Percentiles rank a stretch among this genome's conserved stretches.
phyloP scores from a whole-genome alignment of 2,329 filamentous ascomycete species.

The Helotiales sp. region DNA sequence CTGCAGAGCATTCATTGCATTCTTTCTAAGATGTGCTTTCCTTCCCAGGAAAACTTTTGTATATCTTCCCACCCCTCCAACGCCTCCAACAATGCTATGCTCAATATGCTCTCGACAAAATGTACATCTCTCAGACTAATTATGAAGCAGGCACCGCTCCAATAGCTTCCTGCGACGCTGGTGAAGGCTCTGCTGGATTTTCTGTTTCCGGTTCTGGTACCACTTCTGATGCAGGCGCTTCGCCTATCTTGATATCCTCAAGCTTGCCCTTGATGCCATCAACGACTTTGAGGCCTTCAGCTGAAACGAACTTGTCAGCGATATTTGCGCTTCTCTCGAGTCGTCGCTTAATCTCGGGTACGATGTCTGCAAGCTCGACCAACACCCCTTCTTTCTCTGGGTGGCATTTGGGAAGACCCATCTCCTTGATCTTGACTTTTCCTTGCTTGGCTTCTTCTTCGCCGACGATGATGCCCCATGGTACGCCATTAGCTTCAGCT shows the following conservation, averaged over 20 bases:
- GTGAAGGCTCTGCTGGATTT: constrained; percentile 18
- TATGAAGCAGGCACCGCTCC: constrained; percentile 29
- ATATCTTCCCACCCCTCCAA: background rate
- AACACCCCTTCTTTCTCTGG: constrained; percentile 87
- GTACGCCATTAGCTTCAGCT: constrained; percentile 76
- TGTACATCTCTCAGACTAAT: background rate
- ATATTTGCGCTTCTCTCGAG: constrained; percentile 39
- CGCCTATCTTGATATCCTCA: constrained; percentile 8
- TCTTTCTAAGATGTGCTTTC: background rate
- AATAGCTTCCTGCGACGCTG: constrained; percentile 24
- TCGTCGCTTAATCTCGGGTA: constrained; percentile 59
- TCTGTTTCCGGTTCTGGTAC: constrained; percentile 11
- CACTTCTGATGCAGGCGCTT: background rate
- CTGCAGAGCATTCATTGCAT: too few relatives aligned
- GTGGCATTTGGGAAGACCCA: constrained; percentile 77
- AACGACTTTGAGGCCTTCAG: constrained; percentile 33
- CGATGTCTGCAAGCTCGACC: constrained; percentile 64
- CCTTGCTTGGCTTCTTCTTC: constrained; percentile 84
- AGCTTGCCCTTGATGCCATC: constrained; percentile 31
- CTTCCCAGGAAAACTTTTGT: background rate
- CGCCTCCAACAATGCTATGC: constrained; percentile 1
- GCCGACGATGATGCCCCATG: constrained; percentile 85
- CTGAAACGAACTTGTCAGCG: constrained; percentile 30
- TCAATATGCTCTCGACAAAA: background rate
- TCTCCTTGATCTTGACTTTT: constrained; percentile 85